These are phyloP conservation scores for Mycena capillaripes DNA, from an alignment of 768 basidiomycete species.

Conservation along the genomic window DNA sequence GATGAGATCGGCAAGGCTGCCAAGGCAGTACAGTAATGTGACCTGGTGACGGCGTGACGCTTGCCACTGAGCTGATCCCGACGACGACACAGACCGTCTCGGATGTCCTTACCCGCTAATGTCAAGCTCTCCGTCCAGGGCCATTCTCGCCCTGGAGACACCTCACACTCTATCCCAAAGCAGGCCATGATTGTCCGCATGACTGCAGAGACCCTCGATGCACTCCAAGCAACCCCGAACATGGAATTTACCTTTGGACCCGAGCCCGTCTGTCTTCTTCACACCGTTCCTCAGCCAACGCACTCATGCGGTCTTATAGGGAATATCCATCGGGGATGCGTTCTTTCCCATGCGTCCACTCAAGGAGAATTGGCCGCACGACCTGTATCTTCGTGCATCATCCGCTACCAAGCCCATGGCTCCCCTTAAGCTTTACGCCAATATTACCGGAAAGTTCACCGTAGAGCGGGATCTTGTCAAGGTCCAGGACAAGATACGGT, in stretches of 20 bases:
- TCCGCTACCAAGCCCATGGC: constrained; percentile 70
- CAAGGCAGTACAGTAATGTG: no score
- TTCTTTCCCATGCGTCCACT: constrained; percentile 72
- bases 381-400: constrained; percentile 79
- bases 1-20: no score
- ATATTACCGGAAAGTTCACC: constrained; percentile 79
- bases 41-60: not conserved
- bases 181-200: constrained; percentile 83
- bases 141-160: constrained; percentile 67
- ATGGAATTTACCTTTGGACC: constrained; percentile 76
- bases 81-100: not conserved
- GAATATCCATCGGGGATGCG: constrained; percentile 73
- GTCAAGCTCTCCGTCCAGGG: constrained; percentile 71
- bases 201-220: constrained; percentile 79
- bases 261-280: constrained; percentile 61
- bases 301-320: constrained; percentile 52
- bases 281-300: not conserved
- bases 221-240: constrained; percentile 65
- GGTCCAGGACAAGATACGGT: constrained; percentile 60
- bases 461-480: constrained; percentile 72
- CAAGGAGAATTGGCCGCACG: constrained; percentile 72
- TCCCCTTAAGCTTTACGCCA: constrained; percentile 81
- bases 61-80: not conserved
- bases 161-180: constrained; percentile 72
- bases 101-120: constrained; percentile 77